A percentile compares a stretch with the other conserved stretches of the same genome.
These are phyloP conservation scores for Beauveria varroae DNA, from an alignment of 2,329 filamentous ascomycete species.

Conservation along the genomic window DNA sequence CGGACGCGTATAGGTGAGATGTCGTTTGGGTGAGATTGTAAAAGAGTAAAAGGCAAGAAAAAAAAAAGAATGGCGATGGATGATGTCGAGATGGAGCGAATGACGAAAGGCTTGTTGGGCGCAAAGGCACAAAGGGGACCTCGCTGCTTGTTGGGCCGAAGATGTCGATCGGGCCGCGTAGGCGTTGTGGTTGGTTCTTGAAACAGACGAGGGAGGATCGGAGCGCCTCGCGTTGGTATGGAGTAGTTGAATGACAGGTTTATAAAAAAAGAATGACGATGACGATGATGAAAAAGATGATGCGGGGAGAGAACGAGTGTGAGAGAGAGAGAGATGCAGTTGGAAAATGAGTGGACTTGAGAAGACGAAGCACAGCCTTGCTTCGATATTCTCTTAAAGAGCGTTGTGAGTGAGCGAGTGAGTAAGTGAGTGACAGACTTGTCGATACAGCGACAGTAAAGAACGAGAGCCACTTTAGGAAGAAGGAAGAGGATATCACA, in stretches of 20 bases:
- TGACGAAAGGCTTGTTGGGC: background rate
- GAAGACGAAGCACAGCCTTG: background rate
- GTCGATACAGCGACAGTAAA: too few species aligned
- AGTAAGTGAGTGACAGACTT: too few species aligned
- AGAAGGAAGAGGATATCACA: background rate
- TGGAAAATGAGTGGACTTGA: background rate
- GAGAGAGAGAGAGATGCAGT: background rate
- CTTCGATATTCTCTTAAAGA: background rate
- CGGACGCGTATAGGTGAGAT: background rate
- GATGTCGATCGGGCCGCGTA: background rate
- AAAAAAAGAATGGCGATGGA: background rate
- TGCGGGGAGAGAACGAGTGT: background rate
- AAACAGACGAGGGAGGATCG: background rate
- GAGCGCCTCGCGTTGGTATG: background rate
- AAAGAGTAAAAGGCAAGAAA: background rate
- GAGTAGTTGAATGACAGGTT: background rate
- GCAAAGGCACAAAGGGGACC: too few species aligned
- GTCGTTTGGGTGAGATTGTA: background rate
- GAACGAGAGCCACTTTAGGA: too few species aligned
- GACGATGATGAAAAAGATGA: background rate
- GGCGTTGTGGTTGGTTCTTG: too few species aligned
- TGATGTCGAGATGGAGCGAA: background rate
- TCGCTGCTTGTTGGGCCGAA: too few species aligned
- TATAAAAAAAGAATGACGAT: background rate
- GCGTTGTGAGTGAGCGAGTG: background rate